Evolutionary conservation across 164 flowering plant species (phyloP).

Genomic region (Magnolia changhungtana): DNA sequence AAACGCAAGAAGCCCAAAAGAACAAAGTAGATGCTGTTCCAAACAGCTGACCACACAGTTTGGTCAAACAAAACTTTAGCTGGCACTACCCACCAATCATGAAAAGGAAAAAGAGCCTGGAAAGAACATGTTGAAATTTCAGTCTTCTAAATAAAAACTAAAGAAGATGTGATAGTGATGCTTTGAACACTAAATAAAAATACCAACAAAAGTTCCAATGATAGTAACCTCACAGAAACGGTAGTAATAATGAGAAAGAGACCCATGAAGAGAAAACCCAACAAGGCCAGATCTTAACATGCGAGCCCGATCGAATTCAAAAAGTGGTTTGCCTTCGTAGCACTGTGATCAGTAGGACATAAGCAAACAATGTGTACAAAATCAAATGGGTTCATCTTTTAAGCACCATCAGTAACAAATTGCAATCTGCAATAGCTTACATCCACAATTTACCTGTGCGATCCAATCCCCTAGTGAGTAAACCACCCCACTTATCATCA

Average conservation of each 20-base stretch:
- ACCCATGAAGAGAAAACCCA: slow-evolving; percentile 81
- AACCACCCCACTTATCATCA: slow-evolving; percentile 83
- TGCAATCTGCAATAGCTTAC: not conserved
- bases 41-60: slow-evolving; percentile 80
- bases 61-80: slow-evolving; percentile 90
- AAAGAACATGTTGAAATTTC: slow-evolving; percentile 12
- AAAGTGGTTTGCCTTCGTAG: slow-evolving; percentile 74
- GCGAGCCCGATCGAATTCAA: slow-evolving; percentile 70
- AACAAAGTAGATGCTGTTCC: slow-evolving; percentile 85
- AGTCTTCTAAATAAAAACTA: slow-evolving; percentile 13
- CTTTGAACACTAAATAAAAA: not conserved
- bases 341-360: slow-evolving; percentile 37
- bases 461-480: slow-evolving; percentile 90
- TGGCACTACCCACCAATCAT: slow-evolving; percentile 98
- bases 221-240: slow-evolving; percentile 65
- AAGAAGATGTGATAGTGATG: not conserved
- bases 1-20: slow-evolving; percentile 66
- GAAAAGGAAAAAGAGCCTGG: slow-evolving; percentile 79
- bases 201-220: not conserved
- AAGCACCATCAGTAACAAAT: not conserved
- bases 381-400: not conserved
- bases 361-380: not conserved
- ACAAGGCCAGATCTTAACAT: slow-evolving; percentile 82
- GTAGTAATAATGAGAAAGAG: slow-evolving; percentile 83
- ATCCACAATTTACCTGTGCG: slow-evolving; percentile 49